Evolutionary conservation across 371 early-diverging fungal genomes (phyloP), one percentile per base, ranked within the genome.

Genomic region (Circinella umbellata): DNA sequence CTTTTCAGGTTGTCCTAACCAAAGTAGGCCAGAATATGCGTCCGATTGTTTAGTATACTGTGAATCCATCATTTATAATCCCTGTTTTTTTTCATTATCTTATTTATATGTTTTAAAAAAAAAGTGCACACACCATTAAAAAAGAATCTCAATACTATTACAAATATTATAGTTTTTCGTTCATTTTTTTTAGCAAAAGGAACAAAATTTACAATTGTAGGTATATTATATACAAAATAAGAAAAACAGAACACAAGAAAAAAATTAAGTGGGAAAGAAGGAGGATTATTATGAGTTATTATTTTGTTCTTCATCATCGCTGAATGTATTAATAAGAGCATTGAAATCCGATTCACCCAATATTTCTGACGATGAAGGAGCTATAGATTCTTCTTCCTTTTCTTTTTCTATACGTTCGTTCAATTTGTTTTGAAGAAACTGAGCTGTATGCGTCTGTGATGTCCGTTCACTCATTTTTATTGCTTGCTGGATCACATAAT

Each of bases 231-330:
- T 57, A 11, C 7, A 13, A 57, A 27, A 57, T 57, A 57, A 17
- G 34, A 27, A 18, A 57, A 10, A 57, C 27, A 27, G 20, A 7
- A 57, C 27, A n/a, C 0, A 57, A 5, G 4, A 1, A 51, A n/a
- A 51, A 51, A 51, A 51, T 8, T 8, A 42, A 42, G 51, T 13
- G 51, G 51, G 15, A n/a, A 15, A 15, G n/a, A 51, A n/a, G 15
- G 6, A 17, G 3, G 6, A 17, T 14, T 5, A 51, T 51, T n/a
- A 51, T 51, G 51, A 51, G 15, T 14, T 51, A 51, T 51, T 51
- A n/a, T 61, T 37, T n/a, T 64, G 35, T 8, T 73, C 70, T 37
- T 82, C 82, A 4, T 82, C 82, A 36, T 82, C 82, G 54, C 80
- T 79, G 62, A 77, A 76, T 11, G 76, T 70, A 59, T 82, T 74